phyloP scores from a whole-genome alignment of 2,329 filamentous ascomycete species.

The Aureobasidium mangrovei region DNA sequence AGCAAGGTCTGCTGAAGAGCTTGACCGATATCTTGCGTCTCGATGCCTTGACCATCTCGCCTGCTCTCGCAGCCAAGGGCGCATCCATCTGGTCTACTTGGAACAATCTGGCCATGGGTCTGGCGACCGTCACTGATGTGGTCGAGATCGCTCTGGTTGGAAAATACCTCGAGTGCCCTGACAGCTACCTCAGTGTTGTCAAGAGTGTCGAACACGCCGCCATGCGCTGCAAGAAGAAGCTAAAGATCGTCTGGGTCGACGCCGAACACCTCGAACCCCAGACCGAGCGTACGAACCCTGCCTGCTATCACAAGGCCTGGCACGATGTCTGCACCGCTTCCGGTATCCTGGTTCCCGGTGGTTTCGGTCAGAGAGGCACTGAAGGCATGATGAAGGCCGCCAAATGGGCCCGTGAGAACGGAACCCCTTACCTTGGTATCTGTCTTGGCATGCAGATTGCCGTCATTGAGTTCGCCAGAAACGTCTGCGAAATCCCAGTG shows the following conservation, averaged over 20 bases:
- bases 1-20: conserved; percentile 65
- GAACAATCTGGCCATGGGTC: conserved; percentile 60
- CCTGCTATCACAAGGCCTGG: conserved; percentile 59
- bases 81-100: conserved; percentile 67
- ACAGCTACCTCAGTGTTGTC: conserved; percentile 75
- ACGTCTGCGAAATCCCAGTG: conserved; percentile 54
- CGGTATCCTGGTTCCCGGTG: conserved; percentile 61
- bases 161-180: conserved; percentile 79
- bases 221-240: conserved; percentile 73
- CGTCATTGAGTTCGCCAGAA: conserved; percentile 78
- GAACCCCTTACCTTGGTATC: conserved; percentile 76
- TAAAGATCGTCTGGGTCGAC: conserved; percentile 79
- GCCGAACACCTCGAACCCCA: conserved; percentile 70
- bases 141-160: conserved; percentile 83
- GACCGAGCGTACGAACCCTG: conserved; percentile 53
- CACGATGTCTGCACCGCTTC: conserved; percentile 18
- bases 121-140: conserved; percentile 57
- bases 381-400: conserved; percentile 85
- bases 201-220: conserved; percentile 87
- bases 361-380: conserved; percentile 72
- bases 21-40: conserved; percentile 59
- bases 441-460: conserved; percentile 91
- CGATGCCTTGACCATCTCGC: conserved; percentile 41
- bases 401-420: conserved; percentile 77
- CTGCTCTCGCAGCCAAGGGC: conserved; percentile 53